phyloP scores from a whole-genome alignment of 208 protist genomes.

The Crithidia fasciculata region DNA sequence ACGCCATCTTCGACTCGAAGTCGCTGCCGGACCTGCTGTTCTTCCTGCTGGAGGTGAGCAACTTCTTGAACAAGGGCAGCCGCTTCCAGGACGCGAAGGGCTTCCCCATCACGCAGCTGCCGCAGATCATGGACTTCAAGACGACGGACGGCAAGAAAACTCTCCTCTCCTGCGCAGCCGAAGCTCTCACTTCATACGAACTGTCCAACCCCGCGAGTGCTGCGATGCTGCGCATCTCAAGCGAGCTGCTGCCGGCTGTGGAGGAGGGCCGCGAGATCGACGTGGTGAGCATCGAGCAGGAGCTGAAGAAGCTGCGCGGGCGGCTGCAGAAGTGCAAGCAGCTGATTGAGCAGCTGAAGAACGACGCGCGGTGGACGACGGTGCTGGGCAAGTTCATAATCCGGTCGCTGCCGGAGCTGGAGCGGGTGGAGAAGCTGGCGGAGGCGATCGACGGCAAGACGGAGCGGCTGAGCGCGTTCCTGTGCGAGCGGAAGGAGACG shows the following conservation, averaged over 20 bases:
- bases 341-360: conserved; percentile 52
- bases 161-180: conserved; percentile 64
- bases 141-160: conserved; percentile 70
- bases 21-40: conserved; percentile 64
- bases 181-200: conserved; percentile 26
- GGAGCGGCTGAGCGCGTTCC: conserved; percentile 51
- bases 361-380: conserved; percentile 59
- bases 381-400: conserved; percentile 75
- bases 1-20: conserved; percentile 47
- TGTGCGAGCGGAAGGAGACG: conserved; percentile 54
- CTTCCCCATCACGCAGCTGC: conserved; percentile 78
- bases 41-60: conserved; percentile 68
- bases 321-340: conserved; percentile 53
- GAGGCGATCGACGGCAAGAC: conserved; percentile 51
- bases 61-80: conserved; percentile 83
- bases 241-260: conserved; percentile 64
- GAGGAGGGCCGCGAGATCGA: conserved; percentile 63
- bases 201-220: conserved; percentile 33
- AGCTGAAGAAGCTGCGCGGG: conserved; percentile 49
- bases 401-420: conserved; percentile 45
- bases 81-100: conserved; percentile 70
- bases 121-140: conserved; percentile 67
- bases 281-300: conserved; percentile 53
- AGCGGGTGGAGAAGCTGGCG: conserved; percentile 51
- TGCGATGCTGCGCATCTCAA: conserved; percentile 42